These are phyloP conservation scores for Solanum ahanhuiri DNA, from an alignment of 257 asterid genomes.

Conservation along the genomic window DNA sequence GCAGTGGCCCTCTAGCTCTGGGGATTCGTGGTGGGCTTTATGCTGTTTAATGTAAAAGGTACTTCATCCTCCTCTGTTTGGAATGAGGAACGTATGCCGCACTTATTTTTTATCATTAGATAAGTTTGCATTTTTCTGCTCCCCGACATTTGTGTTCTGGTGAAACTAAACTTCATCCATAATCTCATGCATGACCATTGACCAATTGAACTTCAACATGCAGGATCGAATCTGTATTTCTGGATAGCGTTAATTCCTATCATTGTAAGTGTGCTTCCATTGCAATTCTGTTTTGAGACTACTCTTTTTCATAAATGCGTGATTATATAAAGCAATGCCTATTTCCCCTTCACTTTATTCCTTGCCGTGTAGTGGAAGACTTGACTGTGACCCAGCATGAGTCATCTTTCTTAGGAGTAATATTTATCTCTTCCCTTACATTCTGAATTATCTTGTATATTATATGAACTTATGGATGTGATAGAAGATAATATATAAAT, in stretches of 20 bases:
- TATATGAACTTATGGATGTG: neutral
- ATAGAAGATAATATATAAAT: neutral
- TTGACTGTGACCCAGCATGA: no score
- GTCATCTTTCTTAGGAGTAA: neutral
- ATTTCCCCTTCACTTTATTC: neutral
- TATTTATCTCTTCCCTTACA: neutral
- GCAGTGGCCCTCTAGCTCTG: conserved; percentile 93
- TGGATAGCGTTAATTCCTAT: conserved; percentile 93
- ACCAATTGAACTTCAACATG: conserved; percentile 11
- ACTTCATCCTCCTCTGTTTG: neutral
- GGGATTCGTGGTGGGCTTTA: conserved; percentile 97
- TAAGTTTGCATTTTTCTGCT: neutral
- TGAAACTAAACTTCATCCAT: neutral
- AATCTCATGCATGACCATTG: conserved; percentile 2
- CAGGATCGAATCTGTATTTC: conserved; percentile 97
- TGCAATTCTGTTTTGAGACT: neutral
- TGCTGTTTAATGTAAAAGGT: conserved; percentile 90
- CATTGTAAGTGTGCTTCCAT: conserved; percentile 55
- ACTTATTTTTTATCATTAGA: neutral
- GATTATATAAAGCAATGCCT: neutral
- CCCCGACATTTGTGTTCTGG: neutral
- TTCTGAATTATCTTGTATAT: neutral
- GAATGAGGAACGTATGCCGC: neutral
- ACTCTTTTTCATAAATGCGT: neutral
- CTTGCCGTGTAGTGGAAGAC: no score